Evolutionary conservation across 768 basidiomycete genomes (phyloP), one percentile per base, ranked within the genome.

Genomic region (Tulasnella sp.): DNA sequence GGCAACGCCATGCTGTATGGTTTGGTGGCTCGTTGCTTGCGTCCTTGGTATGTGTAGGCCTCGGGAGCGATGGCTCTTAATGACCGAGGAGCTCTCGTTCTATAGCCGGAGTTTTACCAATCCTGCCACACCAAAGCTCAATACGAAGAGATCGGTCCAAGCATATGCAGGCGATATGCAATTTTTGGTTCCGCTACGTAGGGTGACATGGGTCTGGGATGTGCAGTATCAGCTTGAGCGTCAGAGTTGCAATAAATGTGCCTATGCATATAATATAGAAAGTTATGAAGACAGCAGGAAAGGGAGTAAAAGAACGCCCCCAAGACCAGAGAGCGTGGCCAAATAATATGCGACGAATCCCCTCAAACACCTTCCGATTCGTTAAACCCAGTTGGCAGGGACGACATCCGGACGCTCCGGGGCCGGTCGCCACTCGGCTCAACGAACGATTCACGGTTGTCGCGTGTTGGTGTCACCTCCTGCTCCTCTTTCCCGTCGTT

Each of bases 1-100:
- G 91, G 60, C 95, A 98, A 76, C 80, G 93, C 79, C 93, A 90
- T 63, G 96, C 96, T 19, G 96, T 98, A 29, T 99, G 96, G 96
- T 98, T 88, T 67, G 96, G 96, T 67, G 96, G 96, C 26, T 93
- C 89, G 5, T 78, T 98, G 34, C 79, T 98, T 63, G 96, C 94
- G 4, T 93, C 91, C 54, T 78, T 95, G 66, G 91, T 94, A 64
- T 30, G 58, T 3, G 27, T 34, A 24, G 19, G 26, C 48, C 41
- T 24, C 21, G 50, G 50, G 21, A 4, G 34, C 27, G 23, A 30
- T 42, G 10, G n/a, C 51, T 38, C 32, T 42, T 65, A 27, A 65
- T 44, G 17, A 3, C 54, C 21, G 17, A 13, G 51, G 56, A 63
- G 23, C 26, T 17, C 32, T n/a, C 32, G 8, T 24, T 52, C 24